These are phyloP conservation scores for Fusarium beomiforme DNA, from an alignment of 2,329 filamentous ascomycete genomes.

Conservation along the genomic window DNA sequence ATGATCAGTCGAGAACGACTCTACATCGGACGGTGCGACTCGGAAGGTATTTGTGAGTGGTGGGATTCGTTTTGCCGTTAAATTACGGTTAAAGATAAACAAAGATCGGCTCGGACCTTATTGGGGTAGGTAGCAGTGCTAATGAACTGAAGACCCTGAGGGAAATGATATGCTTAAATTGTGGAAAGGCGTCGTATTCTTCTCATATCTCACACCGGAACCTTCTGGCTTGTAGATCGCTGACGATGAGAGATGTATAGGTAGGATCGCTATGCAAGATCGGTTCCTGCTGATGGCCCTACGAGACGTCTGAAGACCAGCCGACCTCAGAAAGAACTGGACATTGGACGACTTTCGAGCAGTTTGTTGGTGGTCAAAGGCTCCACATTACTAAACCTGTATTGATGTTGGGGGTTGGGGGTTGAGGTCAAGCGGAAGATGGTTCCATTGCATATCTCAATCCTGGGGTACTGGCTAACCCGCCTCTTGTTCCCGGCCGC, in stretches of 20 bases:
- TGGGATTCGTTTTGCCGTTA: not conserved
- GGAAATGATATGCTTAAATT: not conserved
- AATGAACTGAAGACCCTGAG: not conserved
- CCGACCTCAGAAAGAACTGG: too few species aligned
- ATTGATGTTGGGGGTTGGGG: not conserved
- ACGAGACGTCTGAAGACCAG: too few species aligned
- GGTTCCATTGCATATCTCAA: not conserved
- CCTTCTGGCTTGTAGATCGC: accelerated
- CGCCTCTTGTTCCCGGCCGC: not conserved
- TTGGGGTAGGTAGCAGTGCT: not conserved
- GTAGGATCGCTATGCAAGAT: too few species aligned
- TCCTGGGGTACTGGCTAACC: not conserved
- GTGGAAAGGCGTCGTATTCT: not conserved
- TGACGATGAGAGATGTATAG: not conserved
- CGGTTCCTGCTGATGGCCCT: too few species aligned
- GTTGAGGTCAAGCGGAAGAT: not conserved
- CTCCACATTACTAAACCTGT: not conserved
- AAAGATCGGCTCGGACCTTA: not conserved
- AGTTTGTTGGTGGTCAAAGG: not conserved
- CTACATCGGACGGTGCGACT: not conserved
- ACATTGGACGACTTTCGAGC: too few species aligned
- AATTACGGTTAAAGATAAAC: constrained; percentile 23
- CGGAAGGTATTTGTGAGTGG: not conserved
- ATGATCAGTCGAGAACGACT: not conserved
- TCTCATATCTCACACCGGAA: accelerated